A percentile compares a stretch with the other conserved stretches of the same genome.
Conservation (phyloP, 148 eudicot genomes). For the Euryodendron excelsum region DNA sequence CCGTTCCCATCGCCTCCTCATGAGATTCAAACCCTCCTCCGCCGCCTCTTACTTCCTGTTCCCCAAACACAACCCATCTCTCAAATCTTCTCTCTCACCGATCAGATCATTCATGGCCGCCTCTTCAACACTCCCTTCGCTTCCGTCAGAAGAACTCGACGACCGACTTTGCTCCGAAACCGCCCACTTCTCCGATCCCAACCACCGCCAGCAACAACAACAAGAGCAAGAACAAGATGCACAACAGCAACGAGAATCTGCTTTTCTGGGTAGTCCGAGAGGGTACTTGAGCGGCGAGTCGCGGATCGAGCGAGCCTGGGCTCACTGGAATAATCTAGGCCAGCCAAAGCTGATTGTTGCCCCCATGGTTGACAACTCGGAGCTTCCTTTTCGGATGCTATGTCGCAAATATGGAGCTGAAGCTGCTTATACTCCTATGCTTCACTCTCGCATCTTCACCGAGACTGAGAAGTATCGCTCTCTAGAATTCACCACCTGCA, state of each 20-base stretch:
- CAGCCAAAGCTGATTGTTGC: conserved; percentile 79
- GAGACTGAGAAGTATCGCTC: conserved; percentile 79
- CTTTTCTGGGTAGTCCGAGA: conserved; percentile 28
- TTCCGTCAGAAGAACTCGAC: conserved; percentile 22
- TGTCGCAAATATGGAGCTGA: conserved; percentile 86
- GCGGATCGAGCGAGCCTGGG: conserved; percentile 73
- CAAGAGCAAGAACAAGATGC: not conserved
- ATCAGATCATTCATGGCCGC: conserved; percentile 22
- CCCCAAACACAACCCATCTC: not conserved
- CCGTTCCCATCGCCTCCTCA: conserved; percentile 18
- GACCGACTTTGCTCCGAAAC: conserved; percentile 33
- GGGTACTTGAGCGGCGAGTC: conserved; percentile 64
- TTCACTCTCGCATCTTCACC: conserved; percentile 73
- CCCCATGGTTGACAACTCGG: conserved; percentile 96
- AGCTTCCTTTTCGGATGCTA: conserved; percentile 89
- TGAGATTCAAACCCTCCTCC: conserved; percentile 30
- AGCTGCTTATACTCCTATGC: conserved; percentile 95
- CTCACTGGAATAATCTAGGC: conserved; percentile 80
- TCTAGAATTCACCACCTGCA: conserved; percentile 74
- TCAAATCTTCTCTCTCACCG: conserved; percentile 8
- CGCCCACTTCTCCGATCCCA: not conserved
- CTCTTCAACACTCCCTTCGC: not conserved
- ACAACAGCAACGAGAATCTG: not conserved
- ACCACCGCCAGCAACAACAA: not conserved
- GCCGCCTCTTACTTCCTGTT: conserved; percentile 13